Percentiles rank a stretch among this genome's conserved stretches.
These are phyloP conservation scores for Pelargonium citronellum DNA, from an alignment of 441 rosid species.

Conservation along the genomic window DNA sequence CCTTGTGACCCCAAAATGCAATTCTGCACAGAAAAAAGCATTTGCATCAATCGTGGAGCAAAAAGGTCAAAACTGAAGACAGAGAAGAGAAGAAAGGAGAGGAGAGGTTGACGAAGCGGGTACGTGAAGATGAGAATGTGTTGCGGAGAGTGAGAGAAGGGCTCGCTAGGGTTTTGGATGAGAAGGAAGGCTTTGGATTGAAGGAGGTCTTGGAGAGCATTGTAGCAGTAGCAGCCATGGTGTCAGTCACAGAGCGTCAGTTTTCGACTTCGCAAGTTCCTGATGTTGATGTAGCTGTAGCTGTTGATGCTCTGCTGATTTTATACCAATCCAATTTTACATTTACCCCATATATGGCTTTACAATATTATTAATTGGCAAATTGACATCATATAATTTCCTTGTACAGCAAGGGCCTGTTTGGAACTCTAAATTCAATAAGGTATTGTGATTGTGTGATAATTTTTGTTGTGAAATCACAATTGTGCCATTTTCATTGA, in stretches of 20 bases:
- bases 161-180: background rate
- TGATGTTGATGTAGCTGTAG: background rate
- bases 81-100: background rate
- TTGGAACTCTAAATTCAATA: too few species aligned
- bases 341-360: too few species aligned
- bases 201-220: constrained; percentile 6
- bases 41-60: background rate
- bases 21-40: constrained; percentile 28
- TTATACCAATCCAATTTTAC: too few species aligned
- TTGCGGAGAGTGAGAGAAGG: background rate
- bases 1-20: constrained; percentile 31
- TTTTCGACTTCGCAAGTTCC: background rate
- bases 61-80: background rate
- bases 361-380: too few species aligned
- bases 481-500: too few species aligned
- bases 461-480: too few species aligned
- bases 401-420: too few species aligned
- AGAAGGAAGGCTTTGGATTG: background rate
- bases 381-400: too few species aligned
- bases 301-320: too few species aligned
- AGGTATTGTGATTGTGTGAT: too few species aligned
- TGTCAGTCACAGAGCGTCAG: background rate
- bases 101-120: constrained; percentile 1
- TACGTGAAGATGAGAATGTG: background rate
- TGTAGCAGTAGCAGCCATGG: background rate